A percentile compares a stretch with the other conserved stretches of the same genome.
These are phyloP conservation scores for Purshia tridentata DNA, from an alignment of 306 rosid genomes.

Conservation along the genomic window DNA sequence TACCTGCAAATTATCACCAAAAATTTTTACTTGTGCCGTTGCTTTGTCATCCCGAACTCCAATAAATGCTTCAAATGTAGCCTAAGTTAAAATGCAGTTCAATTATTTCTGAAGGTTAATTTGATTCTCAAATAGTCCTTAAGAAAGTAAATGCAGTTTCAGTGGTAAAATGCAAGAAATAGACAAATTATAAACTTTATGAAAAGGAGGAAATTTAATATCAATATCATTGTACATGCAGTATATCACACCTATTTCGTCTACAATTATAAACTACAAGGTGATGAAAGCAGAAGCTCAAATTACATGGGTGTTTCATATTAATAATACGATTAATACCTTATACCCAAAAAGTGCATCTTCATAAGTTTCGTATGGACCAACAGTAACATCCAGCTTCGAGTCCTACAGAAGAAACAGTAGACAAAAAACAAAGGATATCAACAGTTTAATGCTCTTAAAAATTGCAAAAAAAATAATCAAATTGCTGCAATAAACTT, in stretches of 20 bases:
- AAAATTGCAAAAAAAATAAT: slow-evolving; percentile 21
- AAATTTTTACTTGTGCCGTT: slow-evolving; percentile 80
- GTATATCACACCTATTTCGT: not conserved
- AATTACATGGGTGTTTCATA: not conserved
- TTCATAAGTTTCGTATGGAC: slow-evolving; percentile 96
- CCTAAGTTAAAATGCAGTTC: slow-evolving; percentile 43
- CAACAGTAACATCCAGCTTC: slow-evolving; percentile 83
- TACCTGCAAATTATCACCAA: slow-evolving; percentile 92
- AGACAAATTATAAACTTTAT: slow-evolving; percentile 10
- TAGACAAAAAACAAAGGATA: slow-evolving; percentile 6
- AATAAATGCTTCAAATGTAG: slow-evolving; percentile 89
- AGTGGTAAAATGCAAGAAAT: slow-evolving; percentile 19
- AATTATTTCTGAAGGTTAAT: not conserved
- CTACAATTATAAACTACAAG: slow-evolving; percentile 13
- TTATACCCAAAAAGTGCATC: slow-evolving; percentile 88
- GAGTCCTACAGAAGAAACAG: slow-evolving; percentile 61
- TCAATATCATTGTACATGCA: not conserved
- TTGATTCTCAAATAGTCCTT: not conserved
- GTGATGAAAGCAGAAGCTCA: slow-evolving; percentile 5
- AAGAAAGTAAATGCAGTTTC: not conserved
- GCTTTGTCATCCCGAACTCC: slow-evolving; percentile 89
- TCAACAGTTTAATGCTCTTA: slow-evolving; percentile 20
- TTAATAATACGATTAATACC: slow-evolving; percentile 37
- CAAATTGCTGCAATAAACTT: not conserved
- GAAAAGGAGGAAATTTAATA: slow-evolving; percentile 7